phyloP scores from a whole-genome alignment of 2,329 filamentous ascomycete genomes.

The Diaporthe eres region DNA sequence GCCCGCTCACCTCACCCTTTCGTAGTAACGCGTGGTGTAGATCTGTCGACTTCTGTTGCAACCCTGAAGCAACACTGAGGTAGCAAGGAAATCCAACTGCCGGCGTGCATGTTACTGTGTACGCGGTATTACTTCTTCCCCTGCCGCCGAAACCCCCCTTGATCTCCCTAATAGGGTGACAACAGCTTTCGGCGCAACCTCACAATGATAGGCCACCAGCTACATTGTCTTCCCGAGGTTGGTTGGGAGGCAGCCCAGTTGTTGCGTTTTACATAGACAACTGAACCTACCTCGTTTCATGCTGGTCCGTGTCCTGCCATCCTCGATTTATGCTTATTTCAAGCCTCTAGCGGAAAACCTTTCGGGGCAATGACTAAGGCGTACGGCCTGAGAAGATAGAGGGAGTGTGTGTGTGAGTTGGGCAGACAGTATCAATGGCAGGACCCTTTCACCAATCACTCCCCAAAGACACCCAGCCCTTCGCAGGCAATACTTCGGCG shows the following conservation, averaged over 20 bases:
- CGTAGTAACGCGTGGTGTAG: background rate
- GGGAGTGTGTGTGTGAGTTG: background rate
- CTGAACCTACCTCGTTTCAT: background rate
- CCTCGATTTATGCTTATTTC: background rate
- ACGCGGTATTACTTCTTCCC: background rate
- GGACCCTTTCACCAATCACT: background rate
- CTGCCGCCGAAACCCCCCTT: background rate
- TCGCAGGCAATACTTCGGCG: background rate
- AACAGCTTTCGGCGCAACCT: background rate
- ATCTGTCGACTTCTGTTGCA: background rate
- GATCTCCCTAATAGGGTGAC: background rate
- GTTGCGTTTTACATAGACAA: background rate
- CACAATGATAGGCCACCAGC: background rate
- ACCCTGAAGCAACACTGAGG: background rate
- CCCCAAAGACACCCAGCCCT: background rate
- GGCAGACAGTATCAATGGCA: background rate
- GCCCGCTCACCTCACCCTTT: background rate
- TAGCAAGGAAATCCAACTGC: constrained; percentile 2
- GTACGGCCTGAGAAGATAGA: background rate
- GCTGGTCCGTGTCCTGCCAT: background rate
- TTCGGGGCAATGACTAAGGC: background rate
- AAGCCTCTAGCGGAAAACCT: background rate
- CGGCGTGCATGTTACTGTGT: background rate
- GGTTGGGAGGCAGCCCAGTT: background rate
- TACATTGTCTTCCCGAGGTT: background rate